Base-by-base conservation (phyloP, 1,139 yeast genomes). In the Blastobotrys raffinosifermentans region DNA sequence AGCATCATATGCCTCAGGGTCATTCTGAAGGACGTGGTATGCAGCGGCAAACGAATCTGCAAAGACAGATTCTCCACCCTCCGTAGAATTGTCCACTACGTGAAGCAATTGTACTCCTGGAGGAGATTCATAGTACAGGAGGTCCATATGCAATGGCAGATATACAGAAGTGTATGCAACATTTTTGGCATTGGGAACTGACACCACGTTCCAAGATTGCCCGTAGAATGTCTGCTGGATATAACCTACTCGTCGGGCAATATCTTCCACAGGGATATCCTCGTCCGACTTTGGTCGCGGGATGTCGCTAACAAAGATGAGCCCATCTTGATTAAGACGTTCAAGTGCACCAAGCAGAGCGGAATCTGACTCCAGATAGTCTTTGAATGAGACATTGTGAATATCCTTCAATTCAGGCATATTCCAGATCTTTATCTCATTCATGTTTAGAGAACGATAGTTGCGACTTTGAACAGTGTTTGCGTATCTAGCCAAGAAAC, bases 71-170 rank as follows among this genome's bases (percentile, higher is more conserved):
- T 80, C 87, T 3, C 89, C 89, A 2, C 91, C 93, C 2, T 50
- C 45, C 3, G 83, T 73, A 4, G 73, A 67, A 56, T 83, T 83
- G 35, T 74, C 67, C 34, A 83, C 72, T 37, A 76, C 70, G 50
- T 83, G 93, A 32, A 84, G 66, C 25, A 82, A 58, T 54, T 84
- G 93, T 26, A 83, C 64, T 0, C 94, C 94, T 0, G 94, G 94
- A 1, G 93, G 93, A 7, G 87, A 77, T 56, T 84, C 91, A 54
- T 82, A 78, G 60, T 83, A 84, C 35, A 80, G 67, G 29, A 84
- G 66, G 50, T 84, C 94, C 85, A 81, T 83, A 52, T 84, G 94
- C 40, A 84, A 65, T 3, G 91, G 91, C 37, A 84, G 66, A 46
- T 75, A 76, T 2, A 70, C 70, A 35, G 71, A 68, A 2, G 93